Evolutionary conservation across 345 rosid genomes (phyloP).

Genomic region (Citrus reticulata): DNA sequence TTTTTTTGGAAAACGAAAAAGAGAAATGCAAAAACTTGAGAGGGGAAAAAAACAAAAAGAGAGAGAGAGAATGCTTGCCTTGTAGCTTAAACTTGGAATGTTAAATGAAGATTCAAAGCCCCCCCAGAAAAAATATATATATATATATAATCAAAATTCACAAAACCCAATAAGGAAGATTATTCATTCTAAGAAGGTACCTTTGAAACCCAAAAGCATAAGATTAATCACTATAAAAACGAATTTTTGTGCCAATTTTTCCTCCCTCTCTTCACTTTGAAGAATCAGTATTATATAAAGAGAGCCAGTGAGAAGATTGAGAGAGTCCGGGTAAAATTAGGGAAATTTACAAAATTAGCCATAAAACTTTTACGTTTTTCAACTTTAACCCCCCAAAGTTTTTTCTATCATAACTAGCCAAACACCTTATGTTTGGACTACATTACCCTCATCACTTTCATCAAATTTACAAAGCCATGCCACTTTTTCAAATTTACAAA

Average conservation of each 20-base stretch:
- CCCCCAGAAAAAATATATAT: background rate
- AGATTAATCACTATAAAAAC: background rate
- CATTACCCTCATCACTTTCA: too few species aligned
- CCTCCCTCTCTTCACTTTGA: conserved; percentile 14
- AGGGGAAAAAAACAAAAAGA: background rate
- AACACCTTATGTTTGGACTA: too few species aligned
- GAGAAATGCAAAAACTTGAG: background rate
- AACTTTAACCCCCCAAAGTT: too few species aligned
- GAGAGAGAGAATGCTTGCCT: conserved; percentile 16
- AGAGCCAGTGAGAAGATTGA: background rate
- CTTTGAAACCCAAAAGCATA: conserved; percentile 6
- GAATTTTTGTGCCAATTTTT: background rate
- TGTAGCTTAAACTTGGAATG: conserved; percentile 26
- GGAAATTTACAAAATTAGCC: too few species aligned
- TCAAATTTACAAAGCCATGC: too few species aligned
- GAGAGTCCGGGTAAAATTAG: background rate
- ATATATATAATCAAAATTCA: background rate
- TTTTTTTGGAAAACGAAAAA: background rate
- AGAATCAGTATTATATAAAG: background rate
- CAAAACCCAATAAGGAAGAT: background rate
- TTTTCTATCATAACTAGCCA: too few species aligned
- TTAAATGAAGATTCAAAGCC: conserved; percentile 30
- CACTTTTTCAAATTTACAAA: too few species aligned
- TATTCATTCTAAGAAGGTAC: conserved; percentile 13
- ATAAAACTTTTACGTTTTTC: too few species aligned